Percentiles rank a stretch among this genome's conserved stretches.
phyloP scores from a whole-genome alignment of 2,329 filamentous ascomycete genomes.

The Paraphaeosphaeria sporulosa region DNA sequence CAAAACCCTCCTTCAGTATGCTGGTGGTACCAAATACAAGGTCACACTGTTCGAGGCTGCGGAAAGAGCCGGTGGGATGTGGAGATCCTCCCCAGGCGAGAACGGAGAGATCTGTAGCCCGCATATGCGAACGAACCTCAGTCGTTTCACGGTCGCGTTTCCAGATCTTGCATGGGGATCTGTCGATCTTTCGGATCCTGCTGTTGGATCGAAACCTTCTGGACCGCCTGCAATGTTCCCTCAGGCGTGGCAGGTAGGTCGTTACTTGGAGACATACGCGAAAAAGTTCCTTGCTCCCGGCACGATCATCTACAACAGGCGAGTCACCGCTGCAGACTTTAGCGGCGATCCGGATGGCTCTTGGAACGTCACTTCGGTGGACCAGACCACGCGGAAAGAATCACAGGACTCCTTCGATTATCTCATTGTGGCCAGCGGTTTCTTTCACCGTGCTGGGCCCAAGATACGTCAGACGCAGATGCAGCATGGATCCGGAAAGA shows the following conservation, averaged over 20 bases:
- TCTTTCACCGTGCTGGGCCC: conserved; percentile 62
- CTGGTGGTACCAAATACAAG: conserved; percentile 61
- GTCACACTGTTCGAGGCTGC: conserved; percentile 76
- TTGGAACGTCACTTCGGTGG: conserved; percentile 33
- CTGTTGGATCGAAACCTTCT: conserved; percentile 6
- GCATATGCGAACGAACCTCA: conserved; percentile 71
- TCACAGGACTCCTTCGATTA: conserved; percentile 65
- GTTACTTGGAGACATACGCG: conserved; percentile 72
- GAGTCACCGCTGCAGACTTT: conserved; percentile 40
- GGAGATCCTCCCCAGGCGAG: conserved; percentile 63
- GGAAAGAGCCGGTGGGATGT: conserved; percentile 76
- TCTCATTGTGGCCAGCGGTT: conserved; percentile 76
- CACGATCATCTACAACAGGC: conserved; percentile 58
- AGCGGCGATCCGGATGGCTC: conserved; percentile 17
- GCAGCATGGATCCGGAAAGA: conserved; percentile 14
- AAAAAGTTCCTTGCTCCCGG: conserved; percentile 62
- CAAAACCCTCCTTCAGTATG: conserved; percentile 73
- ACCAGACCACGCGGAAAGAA: conserved; percentile 21
- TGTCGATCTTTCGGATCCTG: conserved; percentile 41
- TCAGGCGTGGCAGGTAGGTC: conserved; percentile 77
- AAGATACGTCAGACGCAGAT: conserved; percentile 12
- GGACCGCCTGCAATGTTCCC: conserved; percentile 69
- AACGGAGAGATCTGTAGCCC: conserved; percentile 69
- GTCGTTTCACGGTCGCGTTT: conserved; percentile 72
- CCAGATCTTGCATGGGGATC: conserved; percentile 73